Conservation (phyloP, 2,329 filamentous ascomycete species). For the Fusarium verticillioides region DNA sequence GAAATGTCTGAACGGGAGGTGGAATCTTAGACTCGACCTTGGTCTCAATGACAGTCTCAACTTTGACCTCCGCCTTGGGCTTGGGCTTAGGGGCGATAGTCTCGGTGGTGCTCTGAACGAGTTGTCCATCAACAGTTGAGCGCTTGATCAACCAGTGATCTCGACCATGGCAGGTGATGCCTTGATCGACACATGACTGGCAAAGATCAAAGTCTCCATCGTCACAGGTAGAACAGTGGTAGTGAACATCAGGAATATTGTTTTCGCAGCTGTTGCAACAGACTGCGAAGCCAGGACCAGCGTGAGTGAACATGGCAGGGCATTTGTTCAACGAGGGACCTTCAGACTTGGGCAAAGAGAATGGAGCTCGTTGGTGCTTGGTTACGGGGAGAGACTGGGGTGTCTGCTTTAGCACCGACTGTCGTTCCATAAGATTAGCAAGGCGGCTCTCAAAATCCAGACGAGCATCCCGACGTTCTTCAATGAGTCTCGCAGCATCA, state of each 20-base stretch:
- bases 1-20: conserved; percentile 18
- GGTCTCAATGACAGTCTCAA: conserved; percentile 34
- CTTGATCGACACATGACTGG: conserved; percentile 77
- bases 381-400: not conserved
- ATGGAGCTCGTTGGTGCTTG: conserved; percentile 10
- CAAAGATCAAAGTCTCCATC: conserved; percentile 96
- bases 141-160: conserved; percentile 97
- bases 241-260: conserved; percentile 84
- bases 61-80: conserved; percentile 39
- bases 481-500: conserved; percentile 44
- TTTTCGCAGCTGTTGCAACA: conserved; percentile 93
- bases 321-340: not conserved
- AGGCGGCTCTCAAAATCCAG: conserved; percentile 45
- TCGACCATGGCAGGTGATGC: conserved; percentile 79
- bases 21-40: conserved; percentile 39
- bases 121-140: conserved; percentile 78
- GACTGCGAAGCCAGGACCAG: conserved; percentile 72
- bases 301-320: conserved; percentile 20
- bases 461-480: conserved; percentile 36
- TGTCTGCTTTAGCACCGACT: conserved; percentile 19
- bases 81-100: conserved; percentile 73
- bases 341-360: conserved; percentile 3
- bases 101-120: conserved; percentile 88
- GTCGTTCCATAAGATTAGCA: conserved; percentile 42
- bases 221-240: conserved; percentile 94